phyloP scores from a whole-genome alignment of 495 filamentous ascomycete genomes.

The Penicillium canescens region DNA sequence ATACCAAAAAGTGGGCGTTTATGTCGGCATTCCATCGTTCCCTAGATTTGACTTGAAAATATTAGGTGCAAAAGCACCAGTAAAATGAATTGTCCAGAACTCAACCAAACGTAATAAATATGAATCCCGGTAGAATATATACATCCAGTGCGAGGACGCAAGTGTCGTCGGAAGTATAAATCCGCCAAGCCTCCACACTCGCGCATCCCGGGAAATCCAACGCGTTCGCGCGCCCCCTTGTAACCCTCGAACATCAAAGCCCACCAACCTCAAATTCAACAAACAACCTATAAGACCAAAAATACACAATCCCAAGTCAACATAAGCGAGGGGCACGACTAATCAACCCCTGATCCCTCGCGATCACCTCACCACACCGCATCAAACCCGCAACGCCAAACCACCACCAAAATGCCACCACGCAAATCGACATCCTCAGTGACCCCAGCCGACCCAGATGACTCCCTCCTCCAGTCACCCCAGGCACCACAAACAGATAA shows the following conservation, averaged over 20 bases:
- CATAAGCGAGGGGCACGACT: background rate
- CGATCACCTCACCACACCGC: slow-evolving; percentile 1
- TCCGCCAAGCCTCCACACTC: slow-evolving; percentile 18
- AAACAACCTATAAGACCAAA: background rate
- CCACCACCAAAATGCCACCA: slow-evolving; percentile 28
- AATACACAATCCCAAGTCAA: background rate
- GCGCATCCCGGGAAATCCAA: slow-evolving; percentile 5
- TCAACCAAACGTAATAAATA: background rate
- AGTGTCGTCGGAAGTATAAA: background rate
- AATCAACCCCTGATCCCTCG: background rate
- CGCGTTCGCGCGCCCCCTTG: slow-evolving; percentile 28
- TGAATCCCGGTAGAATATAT: too few relatives aligned
- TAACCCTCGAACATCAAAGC: background rate
- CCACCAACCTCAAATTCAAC: background rate
- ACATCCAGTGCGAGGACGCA: too few relatives aligned
- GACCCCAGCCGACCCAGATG: slow-evolving; percentile 29
- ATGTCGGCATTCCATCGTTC: slow-evolving; percentile 17
- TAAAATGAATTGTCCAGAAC: slow-evolving; percentile 2
- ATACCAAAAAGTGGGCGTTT: slow-evolving; percentile 42
- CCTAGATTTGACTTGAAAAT: slow-evolving; percentile 8
- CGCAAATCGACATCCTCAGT: slow-evolving; percentile 39
- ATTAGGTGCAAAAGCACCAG: slow-evolving; percentile 2
- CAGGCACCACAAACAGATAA: slow-evolving; percentile 23
- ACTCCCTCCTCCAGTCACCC: slow-evolving; percentile 16
- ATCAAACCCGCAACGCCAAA: background rate